Evolutionary conservation across 2,329 filamentous ascomycete genomes (phyloP), one percentile per base, ranked within the genome.

Genomic region (Fusarium gaditjirri): DNA sequence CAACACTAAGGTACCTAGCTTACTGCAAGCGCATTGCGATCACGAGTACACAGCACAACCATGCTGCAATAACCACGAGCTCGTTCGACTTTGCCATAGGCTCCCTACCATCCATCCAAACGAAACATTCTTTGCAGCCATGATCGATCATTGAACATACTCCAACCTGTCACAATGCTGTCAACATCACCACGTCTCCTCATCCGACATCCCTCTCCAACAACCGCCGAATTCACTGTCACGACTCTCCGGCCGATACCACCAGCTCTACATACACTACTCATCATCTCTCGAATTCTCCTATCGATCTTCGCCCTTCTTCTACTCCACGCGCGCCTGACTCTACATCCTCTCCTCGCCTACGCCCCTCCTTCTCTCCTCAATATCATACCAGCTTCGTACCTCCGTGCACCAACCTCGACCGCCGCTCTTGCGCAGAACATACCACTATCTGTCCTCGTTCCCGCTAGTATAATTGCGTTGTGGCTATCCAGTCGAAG

Each of bases 161-260:
- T 27, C 36, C 9, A 29, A 41, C 35, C 43, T 38, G 17, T 55
- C 23, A 72, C 79, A 42, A 93, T 94, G 91, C 86, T 93, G 72
- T 88, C 87, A 44, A 88, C 86, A 25, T 77, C 84, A 2, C 88
- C 90, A 14, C 87, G 87, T 74, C 89, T 94, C 55, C 86, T 85
- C 75, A 87, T 88, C 68, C 87, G 90, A 72, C 88, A 90, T 27
- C 93, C 93, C 54, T 95, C 96, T 29, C 92, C 94, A 50, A 97
- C 94, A 6, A 97, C 96, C n/a, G 91, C 93, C 79, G 92, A 93
- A 74, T 98, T 95, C 86, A 97, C 93, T 35, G 93, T 98, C 61
- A 96, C 95, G 39, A 98, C 95, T 64, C 89, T 90, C 47, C 90
- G 93, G 2, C 82, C 84, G 0, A 79, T 83, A 8, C 87, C 87